phyloP scores from a whole-genome alignment of 73 alveolate species.

The Uronychia setigera region DNA sequence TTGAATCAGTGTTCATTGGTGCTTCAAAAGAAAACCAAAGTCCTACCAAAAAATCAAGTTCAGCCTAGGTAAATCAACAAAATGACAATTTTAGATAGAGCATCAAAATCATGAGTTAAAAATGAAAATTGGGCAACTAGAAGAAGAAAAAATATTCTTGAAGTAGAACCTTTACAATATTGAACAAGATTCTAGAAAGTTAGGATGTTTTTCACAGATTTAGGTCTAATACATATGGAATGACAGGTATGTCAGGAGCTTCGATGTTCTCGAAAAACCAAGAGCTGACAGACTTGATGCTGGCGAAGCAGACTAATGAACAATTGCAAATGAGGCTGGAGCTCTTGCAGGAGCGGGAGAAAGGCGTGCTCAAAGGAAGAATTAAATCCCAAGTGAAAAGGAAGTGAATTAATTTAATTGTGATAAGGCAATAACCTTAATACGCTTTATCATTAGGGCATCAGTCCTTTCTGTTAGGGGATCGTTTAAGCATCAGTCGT shows the following conservation, averaged over 20 bases:
- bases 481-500: too few relatives aligned
- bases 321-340: constrained; percentile 90
- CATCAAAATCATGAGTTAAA: constrained; percentile 91
- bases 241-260: too few relatives aligned
- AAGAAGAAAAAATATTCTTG: constrained; percentile 89
- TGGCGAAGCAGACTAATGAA: constrained; percentile 83
- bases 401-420: too few relatives aligned
- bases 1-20: constrained; percentile 97
- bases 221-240: too few relatives aligned
- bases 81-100: constrained; percentile 83
- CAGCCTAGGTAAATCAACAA: constrained; percentile 74
- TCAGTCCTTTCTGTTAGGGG: too few relatives aligned
- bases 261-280: too few relatives aligned
- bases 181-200: constrained; percentile 41
- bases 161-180: constrained; percentile 60
- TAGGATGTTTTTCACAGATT: constrained; percentile 26
- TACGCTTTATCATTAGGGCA: too few relatives aligned
- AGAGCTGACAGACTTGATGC: constrained; percentile 74
- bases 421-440: too few relatives aligned
- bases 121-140: constrained; percentile 88
- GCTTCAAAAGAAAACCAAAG: constrained; percentile 73
- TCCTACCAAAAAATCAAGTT: constrained; percentile 65
- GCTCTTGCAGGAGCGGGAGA: constrained; percentile 92
- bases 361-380: constrained; percentile 92
- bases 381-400: too few relatives aligned